Conservation (phyloP, 2,329 filamentous ascomycete genomes). For the Fusarium nanum region DNA sequence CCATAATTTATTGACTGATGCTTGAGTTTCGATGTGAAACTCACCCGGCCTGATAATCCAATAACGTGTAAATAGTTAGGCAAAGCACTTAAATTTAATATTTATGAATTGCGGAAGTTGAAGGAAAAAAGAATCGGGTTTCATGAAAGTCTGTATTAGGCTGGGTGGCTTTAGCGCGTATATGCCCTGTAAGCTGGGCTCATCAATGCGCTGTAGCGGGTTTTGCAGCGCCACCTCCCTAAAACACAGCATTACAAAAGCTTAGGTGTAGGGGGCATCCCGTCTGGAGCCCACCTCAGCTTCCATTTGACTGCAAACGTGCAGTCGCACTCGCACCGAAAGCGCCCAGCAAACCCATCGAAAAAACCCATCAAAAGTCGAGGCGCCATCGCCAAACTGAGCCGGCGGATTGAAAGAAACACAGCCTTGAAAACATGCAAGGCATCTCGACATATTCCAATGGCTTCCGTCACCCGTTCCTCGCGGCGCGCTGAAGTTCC, state of each 20-base stretch:
- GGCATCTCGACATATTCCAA: constrained; percentile 53
- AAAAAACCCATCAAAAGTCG: constrained; percentile 47
- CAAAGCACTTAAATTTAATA: neutral
- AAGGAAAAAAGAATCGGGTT: neutral
- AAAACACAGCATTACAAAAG: constrained; percentile 29
- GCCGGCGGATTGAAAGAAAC: constrained; percentile 37
- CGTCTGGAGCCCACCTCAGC: constrained; percentile 9
- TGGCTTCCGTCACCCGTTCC: constrained; percentile 66
- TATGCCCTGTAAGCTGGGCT: constrained; percentile 19
- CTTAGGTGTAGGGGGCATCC: constrained; percentile 14
- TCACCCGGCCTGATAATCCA: neutral
- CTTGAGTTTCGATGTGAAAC: neutral
- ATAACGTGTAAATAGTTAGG: neutral
- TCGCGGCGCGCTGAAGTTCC: constrained; percentile 62
- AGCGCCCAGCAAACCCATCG: constrained; percentile 40
- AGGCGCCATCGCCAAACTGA: constrained; percentile 46
- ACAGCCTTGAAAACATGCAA: constrained; percentile 52
- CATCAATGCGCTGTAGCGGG: constrained; percentile 21
- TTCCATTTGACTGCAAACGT: constrained; percentile 36
- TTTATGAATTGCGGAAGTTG: neutral
- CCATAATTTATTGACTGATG: neutral
- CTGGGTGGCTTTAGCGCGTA: constrained; percentile 18
- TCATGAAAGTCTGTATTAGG: neutral
- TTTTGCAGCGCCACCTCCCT: constrained; percentile 21
- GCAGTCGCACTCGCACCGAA: constrained; percentile 43